A percentile compares a stretch with the other conserved stretches of the same genome.
Evolutionary conservation across 2,329 filamentous ascomycete species (phyloP).

Genomic region (Ophiostoma angusticollis): DNA sequence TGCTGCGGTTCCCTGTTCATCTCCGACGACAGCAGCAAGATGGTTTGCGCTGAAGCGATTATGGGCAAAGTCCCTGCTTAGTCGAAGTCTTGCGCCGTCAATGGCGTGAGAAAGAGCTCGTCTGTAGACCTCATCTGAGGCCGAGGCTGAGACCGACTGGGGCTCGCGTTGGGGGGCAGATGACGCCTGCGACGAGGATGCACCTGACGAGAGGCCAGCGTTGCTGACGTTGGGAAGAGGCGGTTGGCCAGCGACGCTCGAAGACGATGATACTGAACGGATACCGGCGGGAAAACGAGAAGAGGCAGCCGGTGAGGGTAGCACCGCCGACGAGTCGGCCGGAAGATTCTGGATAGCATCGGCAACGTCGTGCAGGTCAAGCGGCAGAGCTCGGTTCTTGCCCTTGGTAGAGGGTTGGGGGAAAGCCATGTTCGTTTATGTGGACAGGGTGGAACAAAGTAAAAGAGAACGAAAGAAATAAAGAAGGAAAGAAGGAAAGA

Average conservation of each 20-base stretch:
- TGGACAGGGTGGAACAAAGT: not conserved
- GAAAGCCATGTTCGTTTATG: not conserved
- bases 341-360: slow-evolving; percentile 4
- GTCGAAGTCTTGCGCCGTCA: too few relatives aligned
- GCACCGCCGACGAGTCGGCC: not conserved
- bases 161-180: too few relatives aligned
- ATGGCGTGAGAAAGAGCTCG: slow-evolving; percentile 2
- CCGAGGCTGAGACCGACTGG: too few relatives aligned
- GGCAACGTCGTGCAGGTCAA: slow-evolving; percentile 4
- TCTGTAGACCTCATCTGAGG: not conserved
- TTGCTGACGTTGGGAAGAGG: too few relatives aligned
- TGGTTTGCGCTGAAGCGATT: too few relatives aligned
- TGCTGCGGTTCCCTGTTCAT: not conserved
- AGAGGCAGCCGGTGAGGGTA: slow-evolving; percentile 1
- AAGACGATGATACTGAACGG: too few relatives aligned
- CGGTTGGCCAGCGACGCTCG: too few relatives aligned
- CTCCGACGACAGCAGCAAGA: too few relatives aligned
- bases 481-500: not conserved
- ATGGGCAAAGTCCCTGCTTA: too few relatives aligned
- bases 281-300: not conserved
- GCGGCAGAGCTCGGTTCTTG: slow-evolving; percentile 1
- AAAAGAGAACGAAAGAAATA: not conserved
- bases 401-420: not conserved
- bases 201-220: too few relatives aligned
- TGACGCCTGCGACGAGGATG: too few relatives aligned